Evolutionary conservation across 1,284 basidiomycete species (phyloP), one percentile per base, ranked within the genome.

Genomic region (Earliella scabrosa): DNA sequence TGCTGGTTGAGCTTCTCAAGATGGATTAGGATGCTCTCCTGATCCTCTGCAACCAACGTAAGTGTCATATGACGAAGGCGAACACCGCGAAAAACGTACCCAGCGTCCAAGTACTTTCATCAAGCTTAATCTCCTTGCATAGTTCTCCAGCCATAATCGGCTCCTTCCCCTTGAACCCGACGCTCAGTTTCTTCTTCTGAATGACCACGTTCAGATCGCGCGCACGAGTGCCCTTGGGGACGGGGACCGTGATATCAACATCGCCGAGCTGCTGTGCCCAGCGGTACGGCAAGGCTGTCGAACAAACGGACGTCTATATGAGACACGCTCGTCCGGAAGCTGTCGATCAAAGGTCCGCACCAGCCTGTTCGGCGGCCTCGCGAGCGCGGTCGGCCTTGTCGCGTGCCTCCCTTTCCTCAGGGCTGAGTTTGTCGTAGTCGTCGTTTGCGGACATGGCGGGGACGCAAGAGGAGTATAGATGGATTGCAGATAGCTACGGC

Each of bases 51-150:
- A 45, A 50, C n/a, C 9, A n/a, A 24, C 11, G 26, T 38, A 63
- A 16, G 16, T 14, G 36, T 54, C 26, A 29, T 18, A 20, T 45
- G 16, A 38, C 48, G 40, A 39, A 50, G 2, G 49, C 16, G 23
- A 58, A 54, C 40, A 24, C n/a, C 11, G 38, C 13, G n/a, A n/a
- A 13, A 6, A 32, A 78, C 87, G 56, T 63, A 96, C 96, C 90
- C 39, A 99, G 72, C 4, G 93, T 95, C 97, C 97, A 99, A 20
- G 95, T 98, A 61, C 95, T 97, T 52, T 99, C 97, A 59, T 98
- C 97, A 47, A 95, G 79, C 68, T 95, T 95, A 77, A 99, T 90
- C 56, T 96, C 94, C 66, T 91, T 90, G 74, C 93, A 95, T 24
- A 99, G 81, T 58, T 97, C 90, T n/a, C 97, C 97, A 27, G 86